Evolutionary conservation across 1,139 yeast genomes (phyloP).

Genomic region (Dujonia santamariae): DNA sequence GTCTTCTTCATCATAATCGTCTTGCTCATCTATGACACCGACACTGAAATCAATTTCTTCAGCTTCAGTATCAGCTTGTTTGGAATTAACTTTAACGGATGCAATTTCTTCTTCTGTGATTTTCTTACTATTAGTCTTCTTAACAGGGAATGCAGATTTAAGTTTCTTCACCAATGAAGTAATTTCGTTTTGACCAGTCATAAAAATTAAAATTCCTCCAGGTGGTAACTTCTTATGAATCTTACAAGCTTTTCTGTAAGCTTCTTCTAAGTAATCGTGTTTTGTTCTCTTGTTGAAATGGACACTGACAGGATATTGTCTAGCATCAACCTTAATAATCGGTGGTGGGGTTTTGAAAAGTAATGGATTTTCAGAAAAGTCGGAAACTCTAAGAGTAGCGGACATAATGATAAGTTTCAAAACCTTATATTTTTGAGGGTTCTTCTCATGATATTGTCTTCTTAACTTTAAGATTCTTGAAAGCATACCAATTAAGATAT

Average conservation of each 20-base stretch:
- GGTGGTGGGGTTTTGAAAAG: constrained; percentile 85
- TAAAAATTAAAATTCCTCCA: constrained; percentile 88
- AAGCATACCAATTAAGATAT: constrained; percentile 89
- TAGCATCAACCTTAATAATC: constrained; percentile 82
- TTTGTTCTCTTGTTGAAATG: constrained; percentile 85
- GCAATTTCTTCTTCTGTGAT: constrained; percentile 22
- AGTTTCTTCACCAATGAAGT: constrained; percentile 68
- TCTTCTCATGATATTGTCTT: constrained; percentile 46
- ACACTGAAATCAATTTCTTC: constrained; percentile 87
- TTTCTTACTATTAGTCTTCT: constrained; percentile 22
- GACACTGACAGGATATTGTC: constrained; percentile 91
- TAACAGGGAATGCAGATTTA: constrained; percentile 65
- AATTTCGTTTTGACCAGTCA: constrained; percentile 95
- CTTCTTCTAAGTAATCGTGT: constrained; percentile 80
- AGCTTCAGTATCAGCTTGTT: constrained; percentile 72
- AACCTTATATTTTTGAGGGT: constrained; percentile 52
- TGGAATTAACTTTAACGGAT: constrained; percentile 48
- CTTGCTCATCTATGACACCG: constrained; percentile 35
- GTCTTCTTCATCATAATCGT: constrained; percentile 27
- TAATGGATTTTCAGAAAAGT: constrained; percentile 76
- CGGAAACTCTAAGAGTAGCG: constrained; percentile 91
- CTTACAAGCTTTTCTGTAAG: constrained; percentile 78
- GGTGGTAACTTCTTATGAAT: constrained; percentile 86
- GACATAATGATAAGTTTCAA: constrained; percentile 81
- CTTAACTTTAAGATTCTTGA: constrained; percentile 84